phyloP scores from a whole-genome alignment of 306 rosid genomes.

The Potentilla sterilis region DNA sequence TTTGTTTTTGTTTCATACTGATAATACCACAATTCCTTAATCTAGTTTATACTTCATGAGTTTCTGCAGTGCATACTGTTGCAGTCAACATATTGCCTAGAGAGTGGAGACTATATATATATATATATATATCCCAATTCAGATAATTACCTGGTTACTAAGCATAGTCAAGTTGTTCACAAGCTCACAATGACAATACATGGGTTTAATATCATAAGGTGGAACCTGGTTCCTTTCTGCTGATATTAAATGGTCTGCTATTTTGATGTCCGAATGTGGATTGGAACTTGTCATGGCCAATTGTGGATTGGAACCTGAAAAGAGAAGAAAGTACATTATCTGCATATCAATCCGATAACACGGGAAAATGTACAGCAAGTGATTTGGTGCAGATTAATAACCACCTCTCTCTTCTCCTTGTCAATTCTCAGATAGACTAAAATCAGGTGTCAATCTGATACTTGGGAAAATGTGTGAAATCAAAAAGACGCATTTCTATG shows the following conservation, averaged over 20 bases:
- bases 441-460: not conserved
- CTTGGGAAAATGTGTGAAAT: constrained; percentile 18
- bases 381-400: not conserved
- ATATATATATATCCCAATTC: not conserved
- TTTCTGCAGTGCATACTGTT: not conserved
- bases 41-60: not conserved
- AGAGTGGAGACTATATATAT: too few species aligned
- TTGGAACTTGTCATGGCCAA: constrained; percentile 75
- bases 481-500: constrained; percentile 23
- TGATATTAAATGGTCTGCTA: constrained; percentile 20
- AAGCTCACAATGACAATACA: not conserved
- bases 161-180: constrained; percentile 2
- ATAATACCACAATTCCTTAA: not conserved
- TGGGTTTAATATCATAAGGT: not conserved
- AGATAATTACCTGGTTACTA: not conserved
- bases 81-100: not conserved
- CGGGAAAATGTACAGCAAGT: not conserved
- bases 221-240: constrained; percentile 2
- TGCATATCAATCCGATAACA: constrained; percentile 7
- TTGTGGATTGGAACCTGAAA: constrained; percentile 58
- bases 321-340: constrained; percentile 12
- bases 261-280: constrained; percentile 26
- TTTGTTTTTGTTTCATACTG: not conserved
- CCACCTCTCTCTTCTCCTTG: not conserved
- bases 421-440: not conserved